These are phyloP conservation scores for Aspergillus incahuasiensis DNA, from an alignment of 495 filamentous ascomycete genomes.

Conservation along the genomic window DNA sequence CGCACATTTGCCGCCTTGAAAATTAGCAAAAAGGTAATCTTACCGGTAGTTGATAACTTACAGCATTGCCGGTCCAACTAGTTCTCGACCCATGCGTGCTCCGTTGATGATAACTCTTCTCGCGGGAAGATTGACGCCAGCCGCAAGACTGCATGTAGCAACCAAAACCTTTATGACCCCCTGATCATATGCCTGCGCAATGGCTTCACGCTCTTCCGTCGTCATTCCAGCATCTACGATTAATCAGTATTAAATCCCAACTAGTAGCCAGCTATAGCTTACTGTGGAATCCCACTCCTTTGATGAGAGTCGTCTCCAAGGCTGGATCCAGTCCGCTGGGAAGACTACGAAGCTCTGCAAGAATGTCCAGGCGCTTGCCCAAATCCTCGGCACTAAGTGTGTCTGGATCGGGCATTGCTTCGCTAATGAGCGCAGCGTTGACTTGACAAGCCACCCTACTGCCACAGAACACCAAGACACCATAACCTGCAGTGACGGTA, in stretches of 20 bases:
- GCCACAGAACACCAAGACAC: constrained; percentile 71
- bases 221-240: constrained; percentile 66
- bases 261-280: constrained; percentile 17
- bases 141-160: constrained; percentile 80
- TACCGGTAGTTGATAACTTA: constrained; percentile 20
- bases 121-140: constrained; percentile 75
- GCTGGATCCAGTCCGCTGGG: constrained; percentile 62
- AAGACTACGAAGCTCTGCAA: constrained; percentile 66
- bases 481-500: constrained; percentile 62
- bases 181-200: constrained; percentile 67
- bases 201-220: constrained; percentile 71
- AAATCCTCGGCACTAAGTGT: constrained; percentile 44
- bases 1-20: constrained; percentile 72
- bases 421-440: constrained; percentile 59
- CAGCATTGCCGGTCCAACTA: constrained; percentile 74
- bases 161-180: constrained; percentile 69
- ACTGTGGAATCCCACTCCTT: constrained; percentile 76
- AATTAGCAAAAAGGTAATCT: constrained; percentile 5
- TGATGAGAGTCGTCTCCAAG: constrained; percentile 58
- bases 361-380: constrained; percentile 59
- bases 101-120: constrained; percentile 75
- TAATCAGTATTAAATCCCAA: constrained; percentile 1
- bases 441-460: constrained; percentile 63
- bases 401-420: constrained; percentile 49
- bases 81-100: constrained; percentile 71